Conservation (phyloP, 1,284 basidiomycete species). For the Rhodotorula sp. region DNA sequence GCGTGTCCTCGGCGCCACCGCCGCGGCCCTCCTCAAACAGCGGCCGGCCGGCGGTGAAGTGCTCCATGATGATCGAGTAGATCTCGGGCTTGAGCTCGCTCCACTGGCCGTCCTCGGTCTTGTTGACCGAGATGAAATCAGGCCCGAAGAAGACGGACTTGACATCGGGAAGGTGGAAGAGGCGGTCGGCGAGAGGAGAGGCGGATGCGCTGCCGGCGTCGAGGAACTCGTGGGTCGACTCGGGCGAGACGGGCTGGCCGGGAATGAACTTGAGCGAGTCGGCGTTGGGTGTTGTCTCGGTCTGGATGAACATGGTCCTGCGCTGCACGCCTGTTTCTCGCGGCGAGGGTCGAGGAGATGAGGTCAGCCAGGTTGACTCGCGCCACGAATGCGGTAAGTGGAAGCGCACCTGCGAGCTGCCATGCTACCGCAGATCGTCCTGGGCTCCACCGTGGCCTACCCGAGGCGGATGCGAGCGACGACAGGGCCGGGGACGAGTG, state of each 20-base stretch:
- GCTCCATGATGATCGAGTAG: constrained; percentile 96
- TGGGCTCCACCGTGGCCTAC: background rate
- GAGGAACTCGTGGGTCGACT: constrained; percentile 85
- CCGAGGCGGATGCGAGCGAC: constrained; percentile 1
- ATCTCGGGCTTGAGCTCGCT: constrained; percentile 94
- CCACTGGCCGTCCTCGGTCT: constrained; percentile 84
- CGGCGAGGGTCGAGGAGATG: constrained; percentile 2
- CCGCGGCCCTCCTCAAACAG: constrained; percentile 68
- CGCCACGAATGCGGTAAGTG: no score
- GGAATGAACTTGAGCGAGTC: constrained; percentile 98
- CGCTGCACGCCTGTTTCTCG: background rate
- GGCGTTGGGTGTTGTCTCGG: constrained; percentile 94
- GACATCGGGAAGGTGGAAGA: constrained; percentile 92
- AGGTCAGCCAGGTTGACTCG: background rate
- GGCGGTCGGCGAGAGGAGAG: constrained; percentile 87
- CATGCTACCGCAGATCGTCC: background rate
- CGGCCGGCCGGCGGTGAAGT: constrained; percentile 83
- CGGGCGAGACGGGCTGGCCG: constrained; percentile 81
- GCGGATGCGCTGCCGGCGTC: constrained; percentile 78
- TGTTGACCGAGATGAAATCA: constrained; percentile 96
- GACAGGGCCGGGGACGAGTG: background rate
- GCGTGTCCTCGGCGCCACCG: constrained; percentile 90
- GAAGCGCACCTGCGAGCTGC: background rate
- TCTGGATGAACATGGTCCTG: constrained; percentile 81
- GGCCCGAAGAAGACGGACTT: constrained; percentile 90